Evolutionary conservation across 306 rosid species (phyloP), one percentile per base, ranked within the genome.

Genomic region (Dryas alaskensis): DNA sequence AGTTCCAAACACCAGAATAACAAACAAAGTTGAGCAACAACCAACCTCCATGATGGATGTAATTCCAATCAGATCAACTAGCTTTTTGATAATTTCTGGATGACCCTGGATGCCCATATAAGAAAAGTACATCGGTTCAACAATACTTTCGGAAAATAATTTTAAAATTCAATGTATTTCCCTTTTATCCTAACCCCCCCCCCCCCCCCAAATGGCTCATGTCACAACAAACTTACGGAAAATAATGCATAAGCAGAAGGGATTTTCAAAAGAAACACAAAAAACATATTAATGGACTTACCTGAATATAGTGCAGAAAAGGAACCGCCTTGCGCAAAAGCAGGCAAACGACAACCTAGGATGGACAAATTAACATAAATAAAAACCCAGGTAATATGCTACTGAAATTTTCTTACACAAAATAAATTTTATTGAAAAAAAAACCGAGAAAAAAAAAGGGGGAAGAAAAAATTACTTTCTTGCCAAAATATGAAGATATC

Each of bases 1-100:
- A 48, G 16, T 16, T 14, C 45, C 40, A 69, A 63, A 46, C 52
- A 65, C 49, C 55, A 69, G 42, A 76, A 76, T 72, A 71, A 64
- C 46, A 72, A 59, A 65, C 6, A 81, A 49, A 81, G 44, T 49
- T 64, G 60, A 74, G 43, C 65, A 76, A 73, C 55, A 84, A 85
- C 89, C 68, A 83, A 94, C 99, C 99, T 94, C 99, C 99, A 94
- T 94, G 75, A 94, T 83, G 77, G 99, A 94, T 73, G 99, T 94
- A 79, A 92, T 89, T 86, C 99, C 99, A 81, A 94, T 88, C 90
- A 94, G 84, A 69, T 94, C 99, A 73, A 92, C 97, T 60, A 94
- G 96, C 83, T 87, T 94, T 87, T 80, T 87, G 66, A 94, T 84
- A 81, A 92, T 86, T 60, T 81, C 96, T 65, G 80, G 95, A 84